A percentile compares a stretch with the other conserved stretches of the same genome.
These are phyloP conservation scores for Micractinium conductrix DNA, from an alignment of 139 green algal genomes.

Conservation along the genomic window DNA sequence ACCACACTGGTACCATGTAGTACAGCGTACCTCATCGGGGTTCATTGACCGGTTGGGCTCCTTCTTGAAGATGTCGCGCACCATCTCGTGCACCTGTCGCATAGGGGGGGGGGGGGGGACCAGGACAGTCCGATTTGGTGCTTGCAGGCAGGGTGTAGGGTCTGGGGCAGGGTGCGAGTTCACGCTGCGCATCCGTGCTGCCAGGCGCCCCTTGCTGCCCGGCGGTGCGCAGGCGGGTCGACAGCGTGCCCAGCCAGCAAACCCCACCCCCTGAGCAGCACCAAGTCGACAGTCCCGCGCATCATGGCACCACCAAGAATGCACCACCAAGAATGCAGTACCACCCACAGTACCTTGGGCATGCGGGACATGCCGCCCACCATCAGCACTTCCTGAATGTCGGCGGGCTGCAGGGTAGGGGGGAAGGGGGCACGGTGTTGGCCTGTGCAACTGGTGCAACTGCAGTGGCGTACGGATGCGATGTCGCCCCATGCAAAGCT, in stretches of 20 bases:
- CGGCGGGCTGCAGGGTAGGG: too few species aligned
- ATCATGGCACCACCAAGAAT: not conserved
- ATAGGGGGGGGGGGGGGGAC: too few species aligned
- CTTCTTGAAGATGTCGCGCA: slow-evolving; percentile 92
- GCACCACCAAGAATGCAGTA: too few species aligned
- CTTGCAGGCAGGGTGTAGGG: not conserved
- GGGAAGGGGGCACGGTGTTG: too few species aligned
- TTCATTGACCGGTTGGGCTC: slow-evolving; percentile 95
- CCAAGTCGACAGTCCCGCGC: too few species aligned
- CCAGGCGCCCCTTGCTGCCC: too few species aligned
- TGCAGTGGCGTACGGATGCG: too few species aligned
- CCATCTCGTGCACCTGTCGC: slow-evolving; percentile 81
- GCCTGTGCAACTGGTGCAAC: too few species aligned
- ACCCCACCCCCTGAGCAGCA: too few species aligned
- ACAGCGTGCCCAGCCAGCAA: too few species aligned
- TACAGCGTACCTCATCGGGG: slow-evolving; percentile 85
- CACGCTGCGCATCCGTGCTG: not conserved
- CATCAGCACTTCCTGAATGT: slow-evolving; percentile 97
- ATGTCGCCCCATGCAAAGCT: too few species aligned
- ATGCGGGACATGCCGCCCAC: slow-evolving; percentile 99
- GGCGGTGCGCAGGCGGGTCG: not conserved
- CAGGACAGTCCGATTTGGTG: not conserved
- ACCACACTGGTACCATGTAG: not conserved
- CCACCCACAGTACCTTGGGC: slow-evolving; percentile 87
- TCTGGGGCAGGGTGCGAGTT: not conserved